Evolutionary conservation across 768 basidiomycete species (phyloP).

Genomic region (Hysterangium stoloniferum): DNA sequence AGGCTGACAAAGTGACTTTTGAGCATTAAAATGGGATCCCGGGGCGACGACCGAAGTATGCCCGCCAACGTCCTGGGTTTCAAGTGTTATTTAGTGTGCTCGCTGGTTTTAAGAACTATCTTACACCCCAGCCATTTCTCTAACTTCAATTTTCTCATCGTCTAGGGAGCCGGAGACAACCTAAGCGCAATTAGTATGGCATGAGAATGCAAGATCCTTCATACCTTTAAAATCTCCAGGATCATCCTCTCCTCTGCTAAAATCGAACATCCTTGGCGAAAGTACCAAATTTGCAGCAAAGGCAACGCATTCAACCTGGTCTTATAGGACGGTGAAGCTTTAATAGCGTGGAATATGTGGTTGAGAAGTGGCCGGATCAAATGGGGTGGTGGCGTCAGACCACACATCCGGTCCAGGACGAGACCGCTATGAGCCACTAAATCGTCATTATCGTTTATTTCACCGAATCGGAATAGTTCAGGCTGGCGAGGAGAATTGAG

Average conservation of each 20-base stretch:
- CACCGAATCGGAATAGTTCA: conserved; percentile 68
- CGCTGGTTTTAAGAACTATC: conserved; percentile 10
- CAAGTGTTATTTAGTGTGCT: too few species aligned
- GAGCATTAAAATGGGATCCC: conserved; percentile 31
- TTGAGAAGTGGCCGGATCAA: conserved; percentile 64
- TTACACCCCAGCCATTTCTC: conserved; percentile 27
- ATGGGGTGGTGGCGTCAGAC: conserved; percentile 66
- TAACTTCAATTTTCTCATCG: conserved; percentile 34
- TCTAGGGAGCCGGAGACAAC: conserved; percentile 70
- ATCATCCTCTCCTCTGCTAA: conserved; percentile 49
- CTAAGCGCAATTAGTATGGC: conserved; percentile 26
- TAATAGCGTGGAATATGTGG: conserved; percentile 69
- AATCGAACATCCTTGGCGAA: conserved; percentile 7
- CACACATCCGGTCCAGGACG: conserved; percentile 78
- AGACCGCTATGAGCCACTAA: conserved; percentile 55
- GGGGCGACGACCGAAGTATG: conserved; percentile 33
- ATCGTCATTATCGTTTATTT: conserved; percentile 73
- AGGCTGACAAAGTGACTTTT: conserved; percentile 78
- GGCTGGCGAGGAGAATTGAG: conserved; percentile 37
- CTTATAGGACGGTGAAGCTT: conserved; percentile 75
- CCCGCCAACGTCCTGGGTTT: conserved; percentile 27
- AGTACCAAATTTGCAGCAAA: conserved; percentile 50
- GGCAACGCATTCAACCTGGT: conserved; percentile 83
- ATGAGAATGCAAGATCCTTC: conserved; percentile 9
- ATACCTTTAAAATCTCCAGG: conserved; percentile 72